These are phyloP conservation scores for Camellia oleifera DNA, from an alignment of 179 eudicot species.

Conservation along the genomic window DNA sequence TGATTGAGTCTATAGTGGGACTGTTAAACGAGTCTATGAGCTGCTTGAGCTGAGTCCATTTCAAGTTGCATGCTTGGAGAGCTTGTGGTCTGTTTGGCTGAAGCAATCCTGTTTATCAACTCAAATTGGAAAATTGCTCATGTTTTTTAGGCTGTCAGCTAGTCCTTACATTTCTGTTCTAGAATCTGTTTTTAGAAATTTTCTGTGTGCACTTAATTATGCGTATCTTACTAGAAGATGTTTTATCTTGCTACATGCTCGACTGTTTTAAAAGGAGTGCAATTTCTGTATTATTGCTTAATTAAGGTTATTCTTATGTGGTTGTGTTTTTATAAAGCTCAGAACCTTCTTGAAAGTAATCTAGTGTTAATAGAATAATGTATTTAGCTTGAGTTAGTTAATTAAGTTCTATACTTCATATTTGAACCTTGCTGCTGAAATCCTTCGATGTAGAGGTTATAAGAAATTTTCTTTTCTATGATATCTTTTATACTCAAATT, in stretches of 20 bases:
- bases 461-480: background rate
- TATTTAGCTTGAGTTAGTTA: background rate
- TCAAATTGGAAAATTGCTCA: background rate
- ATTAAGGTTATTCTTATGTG: background rate
- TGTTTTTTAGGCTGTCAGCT: background rate
- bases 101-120: background rate
- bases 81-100: background rate
- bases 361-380: background rate
- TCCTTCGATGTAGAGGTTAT: background rate
- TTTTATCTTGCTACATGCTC: background rate
- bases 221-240: background rate
- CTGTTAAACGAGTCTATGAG: background rate
- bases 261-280: background rate
- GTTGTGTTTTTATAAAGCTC: background rate
- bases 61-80: background rate
- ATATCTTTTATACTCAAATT: background rate
- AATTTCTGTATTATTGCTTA: background rate
- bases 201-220: background rate
- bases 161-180: background rate
- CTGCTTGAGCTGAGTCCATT: background rate
- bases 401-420: background rate
- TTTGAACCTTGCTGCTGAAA: background rate
- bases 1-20: slow-evolving; percentile 2
- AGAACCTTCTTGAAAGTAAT: background rate
- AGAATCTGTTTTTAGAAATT: background rate